Evolutionary conservation across 441 rosid genomes (phyloP), one percentile per base, ranked within the genome.

Genomic region (Adansonia grandidieri): DNA sequence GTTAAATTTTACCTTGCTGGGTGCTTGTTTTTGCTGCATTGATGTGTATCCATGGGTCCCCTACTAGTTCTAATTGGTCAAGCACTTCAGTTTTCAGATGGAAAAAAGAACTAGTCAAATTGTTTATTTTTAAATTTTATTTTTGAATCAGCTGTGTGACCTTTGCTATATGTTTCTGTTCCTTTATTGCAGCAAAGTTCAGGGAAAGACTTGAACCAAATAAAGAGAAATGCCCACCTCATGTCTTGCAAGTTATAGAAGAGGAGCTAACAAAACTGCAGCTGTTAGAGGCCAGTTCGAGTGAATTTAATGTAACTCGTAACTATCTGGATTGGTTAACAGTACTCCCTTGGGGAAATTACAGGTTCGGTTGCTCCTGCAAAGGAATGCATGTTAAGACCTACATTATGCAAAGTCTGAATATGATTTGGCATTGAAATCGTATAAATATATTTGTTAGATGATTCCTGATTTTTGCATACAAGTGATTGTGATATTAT

Each of bases 261-360:
- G 98, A 94, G 86, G 92, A 94, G 87, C 95, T 94, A 58, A 85
- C 91, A 56, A 96, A 93, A 80, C 80, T 96, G 84, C 93, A 94
- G 87, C 88, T 89, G 73, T 88, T 91, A 80, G 97, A 96, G 84
- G 98, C 99, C 80, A 97, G 99, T 87, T 97, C 99, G 44, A 97
- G 99, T 89, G 99, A 97, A 88, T 97, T 97, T 79, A 91, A 96
- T 74, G 99, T 97, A 71, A 93, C 97, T 67, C 88, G 89, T 80
- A 91, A 89, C 80, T 91, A 94, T 86, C 89, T 96, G 82, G 98
- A 97, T 90, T 97, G 99, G 99, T 83, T 95, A 87, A 97, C 99
- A 32, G 90, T 86, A 0, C 84, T 96, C 80, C 99, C 99, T 24
- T 96, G 97, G 97, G 99, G 98, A 81, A 90, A 89, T 78, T 88